Percentiles rank a stretch among this genome's conserved stretches.
Evolutionary conservation across 129 eudicot species (phyloP).

Genomic region (Chrysanthemum lavandulifolium): DNA sequence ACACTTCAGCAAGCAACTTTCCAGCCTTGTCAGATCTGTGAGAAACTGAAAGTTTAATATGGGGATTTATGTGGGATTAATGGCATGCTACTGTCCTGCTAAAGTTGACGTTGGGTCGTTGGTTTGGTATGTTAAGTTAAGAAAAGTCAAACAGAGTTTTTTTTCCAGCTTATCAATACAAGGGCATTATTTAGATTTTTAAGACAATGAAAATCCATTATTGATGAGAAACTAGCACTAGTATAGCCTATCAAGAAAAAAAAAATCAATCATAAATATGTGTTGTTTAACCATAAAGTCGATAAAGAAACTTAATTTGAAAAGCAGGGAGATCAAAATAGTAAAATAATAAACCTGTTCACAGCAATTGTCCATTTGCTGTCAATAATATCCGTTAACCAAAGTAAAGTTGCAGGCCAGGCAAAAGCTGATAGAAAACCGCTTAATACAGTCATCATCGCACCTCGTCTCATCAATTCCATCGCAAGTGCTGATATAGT

Average conservation of each 20-base stretch:
- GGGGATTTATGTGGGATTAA: constrained; percentile 5
- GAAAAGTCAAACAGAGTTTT: not conserved
- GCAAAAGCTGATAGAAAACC: constrained; percentile 81
- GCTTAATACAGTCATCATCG: constrained; percentile 93
- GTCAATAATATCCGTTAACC: constrained; percentile 77
- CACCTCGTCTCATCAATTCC: constrained; percentile 92
- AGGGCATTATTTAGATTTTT: not conserved
- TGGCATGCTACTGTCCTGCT: not conserved
- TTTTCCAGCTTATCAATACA: not conserved
- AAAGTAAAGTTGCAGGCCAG: constrained; percentile 90
- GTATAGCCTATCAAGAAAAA: too few relatives aligned
- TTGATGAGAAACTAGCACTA: too few relatives aligned
- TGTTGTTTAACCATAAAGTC: not conserved
- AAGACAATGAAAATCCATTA: not conserved
- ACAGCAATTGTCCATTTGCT: constrained; percentile 97
- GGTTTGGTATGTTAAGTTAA: constrained; percentile 5
- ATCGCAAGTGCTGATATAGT: constrained; percentile 70
- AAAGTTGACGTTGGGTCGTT: not conserved
- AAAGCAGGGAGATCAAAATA: constrained; percentile 5
- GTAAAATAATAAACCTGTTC: constrained; percentile 64
- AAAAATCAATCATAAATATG: constrained; percentile 3
- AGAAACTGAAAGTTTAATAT: constrained; percentile 8
- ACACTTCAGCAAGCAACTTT: constrained; percentile 86
- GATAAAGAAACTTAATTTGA: not conserved
- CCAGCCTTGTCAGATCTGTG: constrained; percentile 96